Evolutionary conservation across 2,329 filamentous ascomycete species (phyloP).

Genomic region (Calonectria fujianensis): DNA sequence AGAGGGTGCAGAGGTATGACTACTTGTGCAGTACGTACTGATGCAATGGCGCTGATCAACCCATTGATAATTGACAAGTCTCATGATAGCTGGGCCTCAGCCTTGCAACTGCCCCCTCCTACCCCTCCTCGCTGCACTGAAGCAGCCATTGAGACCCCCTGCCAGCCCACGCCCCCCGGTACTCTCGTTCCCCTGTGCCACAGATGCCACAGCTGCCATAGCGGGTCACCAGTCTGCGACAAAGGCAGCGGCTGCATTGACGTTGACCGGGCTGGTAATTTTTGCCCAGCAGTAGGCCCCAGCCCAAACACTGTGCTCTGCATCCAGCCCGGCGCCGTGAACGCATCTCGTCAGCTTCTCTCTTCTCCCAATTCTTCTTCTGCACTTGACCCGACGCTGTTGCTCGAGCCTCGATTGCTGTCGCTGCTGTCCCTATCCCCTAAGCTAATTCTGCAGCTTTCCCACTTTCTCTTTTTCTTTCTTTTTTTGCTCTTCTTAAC

Average conservation of each 20-base stretch:
- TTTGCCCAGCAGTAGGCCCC: slow-evolving; percentile 39
- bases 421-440: neutral
- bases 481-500: slow-evolving; percentile 30
- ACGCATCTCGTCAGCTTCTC: slow-evolving; percentile 41
- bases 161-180: slow-evolving; percentile 8
- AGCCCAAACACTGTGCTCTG: slow-evolving; percentile 39
- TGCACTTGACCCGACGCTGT: slow-evolving; percentile 15
- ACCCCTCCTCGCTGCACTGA: slow-evolving; percentile 23
- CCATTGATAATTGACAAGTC: slow-evolving; percentile 28
- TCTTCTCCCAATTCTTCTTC: slow-evolving; percentile 33
- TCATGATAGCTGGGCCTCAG: slow-evolving; percentile 25
- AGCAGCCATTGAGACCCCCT: slow-evolving; percentile 24
- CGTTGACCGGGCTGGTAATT: slow-evolving; percentile 32
- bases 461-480: slow-evolving; percentile 21
- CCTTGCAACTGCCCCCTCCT: slow-evolving; percentile 23
- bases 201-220: slow-evolving; percentile 36
- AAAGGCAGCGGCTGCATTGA: slow-evolving; percentile 33
- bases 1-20: neutral
- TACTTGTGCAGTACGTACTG: slow-evolving; percentile 4
- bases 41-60: slow-evolving; percentile 32
- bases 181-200: slow-evolving; percentile 29
- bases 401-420: slow-evolving; percentile 22
- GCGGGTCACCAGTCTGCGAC: slow-evolving; percentile 32
- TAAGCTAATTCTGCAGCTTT: slow-evolving; percentile 19
- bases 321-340: slow-evolving; percentile 34